phyloP scores from a whole-genome alignment of 208 protist genomes.

The Leishmania amazonensis region DNA sequence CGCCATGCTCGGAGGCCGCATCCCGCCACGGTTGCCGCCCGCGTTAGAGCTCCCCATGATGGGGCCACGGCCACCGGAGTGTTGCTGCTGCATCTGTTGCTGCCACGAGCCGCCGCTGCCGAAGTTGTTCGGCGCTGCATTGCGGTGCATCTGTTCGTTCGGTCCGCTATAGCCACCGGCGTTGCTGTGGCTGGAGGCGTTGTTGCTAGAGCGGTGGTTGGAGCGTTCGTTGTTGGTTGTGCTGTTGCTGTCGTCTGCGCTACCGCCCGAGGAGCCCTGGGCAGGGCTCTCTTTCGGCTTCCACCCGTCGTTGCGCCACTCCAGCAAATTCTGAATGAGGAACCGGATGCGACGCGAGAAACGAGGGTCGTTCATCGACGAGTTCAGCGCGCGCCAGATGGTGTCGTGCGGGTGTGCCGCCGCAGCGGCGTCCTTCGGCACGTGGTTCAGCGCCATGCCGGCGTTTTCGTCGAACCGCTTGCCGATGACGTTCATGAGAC shows the following conservation, averaged over 20 bases:
- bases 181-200: constrained; percentile 4
- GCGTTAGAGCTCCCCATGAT: constrained; percentile 17
- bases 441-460: constrained; percentile 18
- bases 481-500: constrained; percentile 82
- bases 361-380: constrained; percentile 42
- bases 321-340: constrained; percentile 84
- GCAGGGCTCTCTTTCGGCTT: constrained; percentile 48
- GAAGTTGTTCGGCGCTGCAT: constrained; percentile 26
- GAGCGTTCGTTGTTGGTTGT: constrained; percentile 16
- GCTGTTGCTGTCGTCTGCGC: constrained; percentile 30
- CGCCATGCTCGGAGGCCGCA: constrained; percentile 30
- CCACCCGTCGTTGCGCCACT: constrained; percentile 69
- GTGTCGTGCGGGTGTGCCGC: constrained; percentile 29
- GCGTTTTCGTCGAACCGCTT: constrained; percentile 74
- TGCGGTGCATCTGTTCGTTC: constrained; percentile 25
- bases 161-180: constrained; percentile 21
- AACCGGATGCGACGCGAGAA: constrained; percentile 85
- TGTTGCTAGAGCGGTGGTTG: constrained; percentile 13
- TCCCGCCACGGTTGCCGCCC: constrained; percentile 35
- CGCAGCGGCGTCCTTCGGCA: constrained; percentile 19
- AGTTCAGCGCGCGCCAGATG: constrained; percentile 64
- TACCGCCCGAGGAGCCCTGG: constrained; percentile 31
- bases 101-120: constrained; percentile 23
- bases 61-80: constrained; percentile 13
- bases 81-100: constrained; percentile 35